phyloP scores from a whole-genome alignment of 352 stramenopile genomes.

The Globisporangium megalacanthum region DNA sequence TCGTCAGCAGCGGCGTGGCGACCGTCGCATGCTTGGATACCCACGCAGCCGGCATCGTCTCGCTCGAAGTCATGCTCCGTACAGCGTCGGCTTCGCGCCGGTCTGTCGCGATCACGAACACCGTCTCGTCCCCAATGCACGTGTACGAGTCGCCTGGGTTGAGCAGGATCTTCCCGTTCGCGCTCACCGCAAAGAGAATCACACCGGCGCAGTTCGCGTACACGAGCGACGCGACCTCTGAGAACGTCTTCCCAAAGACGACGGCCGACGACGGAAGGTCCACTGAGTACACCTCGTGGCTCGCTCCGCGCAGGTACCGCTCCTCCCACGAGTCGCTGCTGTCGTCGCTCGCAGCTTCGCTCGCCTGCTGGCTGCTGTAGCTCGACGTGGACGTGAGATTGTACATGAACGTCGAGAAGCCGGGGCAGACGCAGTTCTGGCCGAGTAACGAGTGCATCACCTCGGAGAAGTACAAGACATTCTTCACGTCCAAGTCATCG shows the following conservation, averaged over 20 bases:
- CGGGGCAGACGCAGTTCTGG: slow-evolving; percentile 82
- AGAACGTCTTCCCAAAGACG: slow-evolving; percentile 67
- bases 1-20: neutral
- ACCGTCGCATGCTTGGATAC: slow-evolving; percentile 13
- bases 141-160: slow-evolving; percentile 75
- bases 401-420: slow-evolving; percentile 86
- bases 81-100: slow-evolving; percentile 43
- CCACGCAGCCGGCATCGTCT: slow-evolving; percentile 19
- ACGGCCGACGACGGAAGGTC: slow-evolving; percentile 44
- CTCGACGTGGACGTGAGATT: slow-evolving; percentile 81
- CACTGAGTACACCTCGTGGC: slow-evolving; percentile 79
- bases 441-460: slow-evolving; percentile 74
- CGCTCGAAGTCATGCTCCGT: slow-evolving; percentile 15
- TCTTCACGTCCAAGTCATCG: slow-evolving; percentile 71
- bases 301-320: slow-evolving; percentile 66
- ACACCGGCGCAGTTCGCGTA: slow-evolving; percentile 74
- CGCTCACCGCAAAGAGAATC: slow-evolving; percentile 66
- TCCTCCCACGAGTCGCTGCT: slow-evolving; percentile 53
- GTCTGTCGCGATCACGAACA: slow-evolving; percentile 73
- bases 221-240: slow-evolving; percentile 67
- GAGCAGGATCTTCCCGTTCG: slow-evolving; percentile 48
- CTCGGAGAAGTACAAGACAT: slow-evolving; percentile 76
- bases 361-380: slow-evolving; percentile 25
- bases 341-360: slow-evolving; percentile 16
- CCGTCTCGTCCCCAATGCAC: slow-evolving; percentile 57